Base-by-base conservation (phyloP, 495 filamentous ascomycete genomes). In the Trichoderma parareesei region DNA sequence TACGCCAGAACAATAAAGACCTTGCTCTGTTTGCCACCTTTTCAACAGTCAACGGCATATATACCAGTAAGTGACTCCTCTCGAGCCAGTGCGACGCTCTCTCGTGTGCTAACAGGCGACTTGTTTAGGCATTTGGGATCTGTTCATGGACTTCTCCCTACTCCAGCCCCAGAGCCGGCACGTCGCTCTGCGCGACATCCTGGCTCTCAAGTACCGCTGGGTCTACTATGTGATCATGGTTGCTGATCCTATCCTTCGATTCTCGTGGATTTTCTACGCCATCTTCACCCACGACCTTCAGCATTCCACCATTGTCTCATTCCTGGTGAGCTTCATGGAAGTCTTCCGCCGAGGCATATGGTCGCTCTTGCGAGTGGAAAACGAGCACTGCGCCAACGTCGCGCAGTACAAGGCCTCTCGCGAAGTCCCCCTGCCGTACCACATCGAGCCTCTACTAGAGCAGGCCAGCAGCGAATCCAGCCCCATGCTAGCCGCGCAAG, bases 81-180 rank as follows among this genome's bases (percentile, higher is more conserved):
- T 57, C n/a, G 1, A 27, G 1, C 42, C 38, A 8, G 2, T 5
- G 11, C 20, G 4, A 7, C 3, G n/a, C 18, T 0, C 1, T 41
- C 40, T 41, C 2, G 11, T 2, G 11, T 53, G 9, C n/a, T 66
- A 41, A 71, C 60, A 38, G 4, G 9, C 59, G 67, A 8, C 40
- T 6, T 2, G 27, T 42, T 14, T 43, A 87, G 84, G 87, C 1
- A 81, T 96, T n/a, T 98, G 94, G 94, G 94, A 98, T 69, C 70
- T 98, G n/a, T 84, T 88, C 65, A 96, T 97, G 90, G 94, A 98
- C 75, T 98, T 93, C 87, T 92, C 84, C 49, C 79, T 97, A 16
- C 81, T 90, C 9, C 91, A 96, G 67, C 83, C 88, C 1, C 85
- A 90, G 61, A 82, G 90, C 3, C 78, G 81, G 44, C 80, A 88